phyloP scores from a whole-genome alignment of 345 rosid species.

The Alliaria petiolata region DNA sequence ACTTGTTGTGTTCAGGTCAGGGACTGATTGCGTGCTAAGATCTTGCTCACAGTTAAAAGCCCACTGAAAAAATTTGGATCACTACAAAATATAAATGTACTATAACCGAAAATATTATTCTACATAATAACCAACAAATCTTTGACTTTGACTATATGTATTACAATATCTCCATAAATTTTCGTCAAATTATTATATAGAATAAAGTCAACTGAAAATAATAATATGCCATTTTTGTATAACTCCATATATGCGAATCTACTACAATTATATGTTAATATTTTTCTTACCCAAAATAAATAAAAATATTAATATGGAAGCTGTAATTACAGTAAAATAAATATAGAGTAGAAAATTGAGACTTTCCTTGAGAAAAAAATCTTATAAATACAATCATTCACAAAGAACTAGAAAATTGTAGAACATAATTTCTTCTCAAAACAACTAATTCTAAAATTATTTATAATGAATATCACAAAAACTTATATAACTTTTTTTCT shows the following conservation, averaged over 20 bases:
- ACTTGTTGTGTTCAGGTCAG: too few relatives aligned
- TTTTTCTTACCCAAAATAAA: neutral
- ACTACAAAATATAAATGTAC: too few relatives aligned
- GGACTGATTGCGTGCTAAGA: too few relatives aligned
- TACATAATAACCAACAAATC: too few relatives aligned
- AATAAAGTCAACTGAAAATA: neutral
- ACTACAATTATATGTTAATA: neutral
- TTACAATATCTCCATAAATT: too few relatives aligned
- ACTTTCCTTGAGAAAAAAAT: neutral
- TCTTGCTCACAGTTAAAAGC: too few relatives aligned
- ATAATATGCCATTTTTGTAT: neutral
- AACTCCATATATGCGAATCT: neutral
- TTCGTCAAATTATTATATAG: too few relatives aligned
- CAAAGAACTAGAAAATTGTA: neutral
- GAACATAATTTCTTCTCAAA: neutral
- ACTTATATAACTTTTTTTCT: too few relatives aligned
- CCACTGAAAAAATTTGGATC: too few relatives aligned
- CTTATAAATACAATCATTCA: neutral
- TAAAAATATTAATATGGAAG: neutral
- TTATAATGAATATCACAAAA: too few relatives aligned
- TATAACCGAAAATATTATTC: too few relatives aligned
- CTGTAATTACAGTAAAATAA: neutral
- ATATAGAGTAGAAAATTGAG: neutral
- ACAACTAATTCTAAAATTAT: neutral
- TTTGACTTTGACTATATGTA: too few relatives aligned